Evolutionary conservation across 192 early-diverging fungal genomes (phyloP).

Genomic region (Spizellomyces sp.): DNA sequence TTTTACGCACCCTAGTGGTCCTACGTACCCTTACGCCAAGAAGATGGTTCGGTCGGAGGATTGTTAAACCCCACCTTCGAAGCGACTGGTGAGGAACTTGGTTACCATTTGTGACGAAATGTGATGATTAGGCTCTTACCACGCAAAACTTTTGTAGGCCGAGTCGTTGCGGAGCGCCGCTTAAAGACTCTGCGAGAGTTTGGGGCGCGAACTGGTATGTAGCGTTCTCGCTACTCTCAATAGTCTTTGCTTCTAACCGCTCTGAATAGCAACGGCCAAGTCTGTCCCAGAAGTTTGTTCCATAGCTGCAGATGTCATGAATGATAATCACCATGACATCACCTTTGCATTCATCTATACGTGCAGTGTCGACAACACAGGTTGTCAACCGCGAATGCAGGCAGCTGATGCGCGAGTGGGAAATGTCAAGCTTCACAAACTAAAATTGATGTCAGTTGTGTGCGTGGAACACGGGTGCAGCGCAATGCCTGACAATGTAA

Average conservation of each 20-base stretch:
- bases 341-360: conserved; percentile 26
- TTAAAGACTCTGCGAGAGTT: conserved; percentile 27
- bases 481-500: conserved; percentile 14
- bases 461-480: conserved; percentile 7
- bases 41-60: conserved; percentile 32
- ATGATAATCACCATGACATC: conserved; percentile 12
- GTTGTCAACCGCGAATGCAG: background rate
- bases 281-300: background rate
- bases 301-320: conserved; percentile 10
- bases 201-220: conserved; percentile 8
- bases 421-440: conserved; percentile 1
- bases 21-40: conserved; percentile 31
- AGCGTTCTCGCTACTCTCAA: background rate
- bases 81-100: background rate
- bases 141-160: background rate
- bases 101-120: background rate
- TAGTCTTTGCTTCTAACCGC: background rate
- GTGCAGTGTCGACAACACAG: conserved; percentile 10
- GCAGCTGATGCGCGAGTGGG: background rate
- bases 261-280: conserved; percentile 19
- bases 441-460: conserved; percentile 4
- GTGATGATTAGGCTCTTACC: background rate
- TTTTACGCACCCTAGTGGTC: conserved; percentile 4
- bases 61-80: conserved; percentile 32
- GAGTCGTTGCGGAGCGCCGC: conserved; percentile 20